Base-by-base conservation (phyloP, 2,329 filamentous ascomycete species). In the Beauveria caledonica region DNA sequence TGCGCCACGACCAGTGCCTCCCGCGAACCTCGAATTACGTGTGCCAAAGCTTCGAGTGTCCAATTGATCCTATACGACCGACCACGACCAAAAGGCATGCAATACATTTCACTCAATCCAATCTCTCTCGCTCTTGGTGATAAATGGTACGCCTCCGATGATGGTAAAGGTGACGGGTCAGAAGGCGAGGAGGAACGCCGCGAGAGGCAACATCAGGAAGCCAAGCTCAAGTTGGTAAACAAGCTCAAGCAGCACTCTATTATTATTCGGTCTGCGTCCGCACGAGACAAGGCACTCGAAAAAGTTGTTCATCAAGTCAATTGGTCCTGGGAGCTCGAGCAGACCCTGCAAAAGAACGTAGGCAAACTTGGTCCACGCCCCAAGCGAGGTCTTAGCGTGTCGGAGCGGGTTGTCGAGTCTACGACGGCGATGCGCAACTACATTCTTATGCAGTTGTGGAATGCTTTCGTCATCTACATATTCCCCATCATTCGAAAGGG, bases 251-350 rank as follows among this genome's bases (percentile, higher is more conserved):
- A 91, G 64, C 95, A 99, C 72, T 93, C 89, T 2, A 91, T 99
- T 5, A 78, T 89, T 58, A 86, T 86, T 65, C 89, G 89, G 69
- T 77, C 84, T 3, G 84, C 87, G 2, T 94, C 93, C 1, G 83
- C 86, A 62, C 93, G 96, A 68, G 94, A 99, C 71, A 82, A 85
- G 63, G 88, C 89, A 1, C 78, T 99, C 33, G 82, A 87, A 5
- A 85, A 85, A 60, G 92, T 97, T 62, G 83, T 97, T 65, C 91
- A 92, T 67, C 93, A 97, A 74, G 88, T 97, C 71, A 99, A 99
- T 69, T 99, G 94, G 80, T 91, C 92, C 0, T 92, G 87, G 77
- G 95, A 99, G 73, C 80, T 99, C 61, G 88, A 94, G 63, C 82
- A 86, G 66, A 78, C 96, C 44, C 78, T 99, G 66, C 91, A 96